These are phyloP conservation scores for Phytopythium delawarense DNA, from an alignment of 352 stramenopile genomes.

Conservation along the genomic window DNA sequence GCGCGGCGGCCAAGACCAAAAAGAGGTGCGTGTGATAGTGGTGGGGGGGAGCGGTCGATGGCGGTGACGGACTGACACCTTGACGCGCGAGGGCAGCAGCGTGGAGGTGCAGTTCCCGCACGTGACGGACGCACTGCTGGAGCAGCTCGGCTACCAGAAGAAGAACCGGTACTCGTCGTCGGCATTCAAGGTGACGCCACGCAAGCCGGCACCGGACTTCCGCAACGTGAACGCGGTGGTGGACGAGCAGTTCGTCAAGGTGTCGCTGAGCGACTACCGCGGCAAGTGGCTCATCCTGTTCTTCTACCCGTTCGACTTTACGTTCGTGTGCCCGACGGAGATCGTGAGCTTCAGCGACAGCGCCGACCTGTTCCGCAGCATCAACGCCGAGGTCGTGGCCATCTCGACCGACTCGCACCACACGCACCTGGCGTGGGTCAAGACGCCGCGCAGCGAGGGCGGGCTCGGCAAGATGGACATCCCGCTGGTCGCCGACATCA, in stretches of 20 bases:
- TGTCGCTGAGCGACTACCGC: slow-evolving; percentile 72
- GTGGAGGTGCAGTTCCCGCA: slow-evolving; percentile 77
- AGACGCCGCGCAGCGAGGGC: slow-evolving; percentile 72
- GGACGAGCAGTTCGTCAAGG: slow-evolving; percentile 75
- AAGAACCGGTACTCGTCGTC: slow-evolving; percentile 74
- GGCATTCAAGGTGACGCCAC: slow-evolving; percentile 45
- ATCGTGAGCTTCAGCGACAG: slow-evolving; percentile 82
- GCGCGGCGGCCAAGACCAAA: slow-evolving; percentile 22
- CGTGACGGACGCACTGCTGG: slow-evolving; percentile 66
- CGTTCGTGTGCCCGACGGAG: slow-evolving; percentile 83
- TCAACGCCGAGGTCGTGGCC: slow-evolving; percentile 73
- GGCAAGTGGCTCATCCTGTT: slow-evolving; percentile 84
- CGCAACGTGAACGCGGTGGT: slow-evolving; percentile 76
- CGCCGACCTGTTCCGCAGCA: slow-evolving; percentile 61
- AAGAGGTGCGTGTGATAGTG: slow-evolving; percentile 34
- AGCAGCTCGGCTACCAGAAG: slow-evolving; percentile 77
- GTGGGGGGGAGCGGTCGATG: neutral
- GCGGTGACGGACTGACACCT: neutral
- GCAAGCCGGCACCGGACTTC: slow-evolving; percentile 67
- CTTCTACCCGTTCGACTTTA: slow-evolving; percentile 89
- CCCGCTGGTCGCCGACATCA: slow-evolving; percentile 74
- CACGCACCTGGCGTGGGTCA: slow-evolving; percentile 82
- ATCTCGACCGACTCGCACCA: slow-evolving; percentile 85
- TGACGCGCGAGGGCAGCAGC: slow-evolving; percentile 12
- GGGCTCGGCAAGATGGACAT: slow-evolving; percentile 84